Evolutionary conservation across 352 stramenopile species (phyloP).

Genomic region (Globisporangium sylvaticum): DNA sequence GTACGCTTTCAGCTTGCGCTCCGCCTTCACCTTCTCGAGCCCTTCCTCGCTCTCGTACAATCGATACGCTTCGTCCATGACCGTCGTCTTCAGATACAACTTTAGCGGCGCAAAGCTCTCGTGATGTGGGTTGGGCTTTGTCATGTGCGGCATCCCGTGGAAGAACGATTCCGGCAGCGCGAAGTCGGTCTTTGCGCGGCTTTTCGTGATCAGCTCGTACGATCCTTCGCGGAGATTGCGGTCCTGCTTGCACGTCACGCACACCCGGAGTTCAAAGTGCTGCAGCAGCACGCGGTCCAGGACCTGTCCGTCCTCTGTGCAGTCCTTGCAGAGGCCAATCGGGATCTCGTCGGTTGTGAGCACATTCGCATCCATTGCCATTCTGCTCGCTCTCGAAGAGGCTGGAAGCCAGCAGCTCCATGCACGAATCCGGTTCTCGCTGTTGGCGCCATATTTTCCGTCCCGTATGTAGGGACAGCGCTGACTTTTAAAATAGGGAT

Average conservation of each 20-base stretch:
- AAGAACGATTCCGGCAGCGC: constrained; percentile 64
- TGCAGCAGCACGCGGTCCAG: constrained; percentile 45
- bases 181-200: constrained; percentile 48
- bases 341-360: constrained; percentile 17
- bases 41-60: constrained; percentile 43
- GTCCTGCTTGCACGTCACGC: constrained; percentile 61
- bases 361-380: background rate
- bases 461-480: background rate
- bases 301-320: constrained; percentile 35
- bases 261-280: constrained; percentile 56
- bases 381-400: background rate
- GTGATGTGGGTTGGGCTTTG: constrained; percentile 59
- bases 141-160: constrained; percentile 35
- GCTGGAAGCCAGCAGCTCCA: background rate
- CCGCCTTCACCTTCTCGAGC: constrained; percentile 41
- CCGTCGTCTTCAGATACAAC: constrained; percentile 50
- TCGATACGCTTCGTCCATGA: constrained; percentile 47
- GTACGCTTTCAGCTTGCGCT: constrained; percentile 45
- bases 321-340: constrained; percentile 46
- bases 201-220: constrained; percentile 67
- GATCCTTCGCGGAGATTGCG: constrained; percentile 36
- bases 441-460: background rate
- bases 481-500: background rate
- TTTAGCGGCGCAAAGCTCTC: constrained; percentile 65
- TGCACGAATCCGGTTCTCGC: background rate